Percentiles rank a stretch among this genome's conserved stretches.
Evolutionary conservation across 768 basidiomycete genomes (phyloP).

Genomic region (Tricholoma saponaceum): DNA sequence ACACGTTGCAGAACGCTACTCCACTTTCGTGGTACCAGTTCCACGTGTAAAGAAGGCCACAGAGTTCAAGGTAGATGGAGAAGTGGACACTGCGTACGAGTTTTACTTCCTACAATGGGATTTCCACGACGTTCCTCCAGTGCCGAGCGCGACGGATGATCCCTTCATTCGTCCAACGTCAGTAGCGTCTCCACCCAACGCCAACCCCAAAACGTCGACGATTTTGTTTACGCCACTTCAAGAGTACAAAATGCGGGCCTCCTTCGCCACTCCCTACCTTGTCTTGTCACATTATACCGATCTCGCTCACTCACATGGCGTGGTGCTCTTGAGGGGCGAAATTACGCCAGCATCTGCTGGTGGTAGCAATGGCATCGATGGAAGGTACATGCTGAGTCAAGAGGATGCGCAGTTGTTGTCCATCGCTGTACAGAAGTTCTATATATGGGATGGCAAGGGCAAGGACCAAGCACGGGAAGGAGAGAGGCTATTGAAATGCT

Average conservation of each 20-base stretch:
- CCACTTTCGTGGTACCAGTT: constrained; percentile 80
- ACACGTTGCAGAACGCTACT: constrained; percentile 56
- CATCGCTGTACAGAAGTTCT: constrained; percentile 82
- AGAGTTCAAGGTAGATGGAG: constrained; percentile 20
- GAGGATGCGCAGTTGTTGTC: constrained; percentile 82
- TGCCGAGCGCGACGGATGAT: constrained; percentile 46
- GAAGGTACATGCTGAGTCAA: constrained; percentile 62
- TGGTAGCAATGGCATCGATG: constrained; percentile 29
- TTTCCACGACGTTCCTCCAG: constrained; percentile 69
- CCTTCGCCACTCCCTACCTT: constrained; percentile 89
- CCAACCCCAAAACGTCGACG: constrained; percentile 58
- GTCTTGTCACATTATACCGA: constrained; percentile 92
- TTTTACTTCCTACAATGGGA: constrained; percentile 90
- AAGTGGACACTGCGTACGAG: constrained; percentile 53
- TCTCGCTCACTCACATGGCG: constrained; percentile 68
- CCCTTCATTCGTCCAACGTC: constrained; percentile 36
- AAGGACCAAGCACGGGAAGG: constrained; percentile 30
- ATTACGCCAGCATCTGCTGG: constrained; percentile 65
- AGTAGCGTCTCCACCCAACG: constrained; percentile 13
- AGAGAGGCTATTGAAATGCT: constrained; percentile 53
- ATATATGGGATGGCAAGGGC: constrained; percentile 51
- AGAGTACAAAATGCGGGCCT: constrained; percentile 83
- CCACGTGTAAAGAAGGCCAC: constrained; percentile 40
- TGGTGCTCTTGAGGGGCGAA: constrained; percentile 89
- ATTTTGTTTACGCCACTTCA: constrained; percentile 90